Evolutionary conservation across 129 eudicot species (phyloP), one percentile per base, ranked within the genome.

Genomic region (Apium graveolens): DNA sequence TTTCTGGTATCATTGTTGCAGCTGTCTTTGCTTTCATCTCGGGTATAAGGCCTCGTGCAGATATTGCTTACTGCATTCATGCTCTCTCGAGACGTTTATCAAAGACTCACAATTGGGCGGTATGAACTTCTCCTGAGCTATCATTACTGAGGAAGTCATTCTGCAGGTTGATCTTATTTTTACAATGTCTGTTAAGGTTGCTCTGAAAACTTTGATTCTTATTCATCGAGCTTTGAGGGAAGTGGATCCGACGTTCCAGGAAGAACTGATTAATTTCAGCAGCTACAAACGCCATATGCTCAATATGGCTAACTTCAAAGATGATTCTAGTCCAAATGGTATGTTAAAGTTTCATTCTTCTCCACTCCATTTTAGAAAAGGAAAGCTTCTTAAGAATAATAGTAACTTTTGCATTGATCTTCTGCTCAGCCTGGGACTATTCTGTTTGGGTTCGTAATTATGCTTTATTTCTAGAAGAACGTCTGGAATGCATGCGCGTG

Each of bases 31-130:
- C 93, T 71, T 92, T 89, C 76, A 78, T 89, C 78, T 93, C 98
- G 31, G 97, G 96, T 81, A 86, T 90, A 78, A 88, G 96, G 79
- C 98, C 98, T 60, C 90, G 97, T 68, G 97, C 97, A 69, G 98
- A 93, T 85, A 96, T 93, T 69, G 98, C 97, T 21, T 93, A 93
- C 80, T 93, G 98, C 81, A 93, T 93, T 82, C 98, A 93, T 85
- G 97, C 96, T 73, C 97, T 93, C 78, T 91, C 96, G 14, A 86
- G 98, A 83, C 86, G 98, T 80, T 84, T 93, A 84, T 74, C 96
- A 29, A 91, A 93, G 88, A 93, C 98, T 66, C 93, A 79, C 81
- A 93, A 93, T 77, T 93, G 98, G 98, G 96, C 97, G 73, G 98
- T 94, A 88, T 17, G 91, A 77, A 49, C 74, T 80, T 68, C 48